phyloP scores from a whole-genome alignment of 495 filamentous ascomycete genomes.

The Eremomyces bilateralis region DNA sequence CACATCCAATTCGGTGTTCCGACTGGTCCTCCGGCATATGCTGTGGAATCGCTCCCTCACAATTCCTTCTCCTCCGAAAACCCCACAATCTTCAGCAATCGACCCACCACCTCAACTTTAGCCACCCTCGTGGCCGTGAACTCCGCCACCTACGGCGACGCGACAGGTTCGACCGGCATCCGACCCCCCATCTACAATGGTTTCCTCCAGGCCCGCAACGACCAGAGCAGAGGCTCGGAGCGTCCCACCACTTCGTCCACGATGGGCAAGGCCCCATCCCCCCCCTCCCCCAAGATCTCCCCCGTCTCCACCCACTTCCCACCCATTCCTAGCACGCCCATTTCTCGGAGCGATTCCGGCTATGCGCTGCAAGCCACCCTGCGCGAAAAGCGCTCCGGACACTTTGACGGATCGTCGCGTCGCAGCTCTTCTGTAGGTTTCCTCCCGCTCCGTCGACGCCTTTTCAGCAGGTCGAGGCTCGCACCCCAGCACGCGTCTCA shows the following conservation, averaged over 20 bases:
- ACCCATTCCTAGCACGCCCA: constrained; percentile 44
- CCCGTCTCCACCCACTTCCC: constrained; percentile 67
- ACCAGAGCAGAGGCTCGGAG: constrained; percentile 37
- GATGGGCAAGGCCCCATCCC: constrained; percentile 35
- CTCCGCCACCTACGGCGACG: constrained; percentile 62
- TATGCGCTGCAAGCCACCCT: constrained; percentile 67
- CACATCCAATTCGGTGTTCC: constrained; percentile 71
- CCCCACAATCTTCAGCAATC: constrained; percentile 49
- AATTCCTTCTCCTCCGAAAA: constrained; percentile 80
- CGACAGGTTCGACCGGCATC: constrained; percentile 15
- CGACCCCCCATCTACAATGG: constrained; percentile 64
- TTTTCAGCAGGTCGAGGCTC: too few relatives aligned
- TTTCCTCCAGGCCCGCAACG: constrained; percentile 57
- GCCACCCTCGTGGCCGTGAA: constrained; percentile 73
- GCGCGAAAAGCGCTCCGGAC: constrained; percentile 82
- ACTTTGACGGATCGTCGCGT: constrained; percentile 67
- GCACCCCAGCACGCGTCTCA: constrained; percentile 30
- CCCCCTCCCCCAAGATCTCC: constrained; percentile 61
- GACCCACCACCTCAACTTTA: constrained; percentile 44
- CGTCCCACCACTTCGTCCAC: constrained; percentile 59
- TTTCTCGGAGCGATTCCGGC: constrained; percentile 76
- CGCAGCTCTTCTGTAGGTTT: constrained; percentile 82
- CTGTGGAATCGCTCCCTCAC: constrained; percentile 74
- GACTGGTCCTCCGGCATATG: constrained; percentile 77
- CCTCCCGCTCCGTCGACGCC: too few relatives aligned